phyloP scores from a whole-genome alignment of 2,329 filamentous ascomycete genomes.

The Penicillium polonicum region DNA sequence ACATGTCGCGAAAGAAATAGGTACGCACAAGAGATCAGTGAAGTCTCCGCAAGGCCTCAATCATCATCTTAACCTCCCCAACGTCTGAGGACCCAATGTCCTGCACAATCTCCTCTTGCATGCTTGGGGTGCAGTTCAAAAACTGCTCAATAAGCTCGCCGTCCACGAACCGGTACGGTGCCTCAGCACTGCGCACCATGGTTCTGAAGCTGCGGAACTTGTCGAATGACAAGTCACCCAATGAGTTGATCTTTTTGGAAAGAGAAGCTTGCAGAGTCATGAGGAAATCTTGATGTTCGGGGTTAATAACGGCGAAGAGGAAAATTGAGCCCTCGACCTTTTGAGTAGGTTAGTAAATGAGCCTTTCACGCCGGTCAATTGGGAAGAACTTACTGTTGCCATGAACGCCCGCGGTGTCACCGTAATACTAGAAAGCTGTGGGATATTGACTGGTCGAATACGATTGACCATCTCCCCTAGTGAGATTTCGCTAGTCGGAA shows the following conservation, averaged over 20 bases:
- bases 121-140: constrained; percentile 64
- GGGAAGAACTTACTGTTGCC: constrained; percentile 66
- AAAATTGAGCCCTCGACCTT: constrained; percentile 94
- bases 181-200: constrained; percentile 66
- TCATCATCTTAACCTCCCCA: constrained; percentile 61
- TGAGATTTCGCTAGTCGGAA: constrained; percentile 75
- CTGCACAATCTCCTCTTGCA: constrained; percentile 55
- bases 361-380: not conserved
- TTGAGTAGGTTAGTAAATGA: not conserved
- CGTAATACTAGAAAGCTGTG: constrained; percentile 61
- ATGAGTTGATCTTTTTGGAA: constrained; percentile 62
- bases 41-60: constrained; percentile 56
- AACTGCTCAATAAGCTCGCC: constrained; percentile 88
- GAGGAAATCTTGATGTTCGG: constrained; percentile 72
- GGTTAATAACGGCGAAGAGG: constrained; percentile 76
- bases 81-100: constrained; percentile 54
- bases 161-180: constrained; percentile 85
- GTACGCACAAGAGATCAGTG: constrained; percentile 29
- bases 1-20: not conserved
- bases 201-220: constrained; percentile 81
- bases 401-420: constrained; percentile 83
- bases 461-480: constrained; percentile 92
- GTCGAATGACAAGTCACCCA: constrained; percentile 74
- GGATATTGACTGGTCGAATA: constrained; percentile 72
- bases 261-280: constrained; percentile 76